These are phyloP conservation scores for Irpex rosettiformis DNA, from an alignment of 1,284 basidiomycete species.

Conservation along the genomic window DNA sequence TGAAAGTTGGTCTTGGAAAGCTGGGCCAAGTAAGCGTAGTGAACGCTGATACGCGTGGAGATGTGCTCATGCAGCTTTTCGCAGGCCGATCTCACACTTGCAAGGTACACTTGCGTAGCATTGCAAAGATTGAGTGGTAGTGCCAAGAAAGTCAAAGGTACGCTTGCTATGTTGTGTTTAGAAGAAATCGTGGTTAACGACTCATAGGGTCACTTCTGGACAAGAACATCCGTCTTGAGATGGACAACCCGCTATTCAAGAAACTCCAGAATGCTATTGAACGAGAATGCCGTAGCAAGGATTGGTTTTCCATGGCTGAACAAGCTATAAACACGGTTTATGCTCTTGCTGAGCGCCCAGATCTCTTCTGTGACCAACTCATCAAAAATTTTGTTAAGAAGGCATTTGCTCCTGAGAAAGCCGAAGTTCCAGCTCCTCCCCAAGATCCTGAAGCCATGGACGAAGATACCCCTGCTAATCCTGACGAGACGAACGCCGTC, in stretches of 20 bases:
- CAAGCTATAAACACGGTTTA: slow-evolving; percentile 97
- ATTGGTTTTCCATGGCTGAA: slow-evolving; percentile 96
- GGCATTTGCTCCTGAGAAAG: slow-evolving; percentile 50
- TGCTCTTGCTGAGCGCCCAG: slow-evolving; percentile 91
- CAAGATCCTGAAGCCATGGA: slow-evolving; percentile 50
- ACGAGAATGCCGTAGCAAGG: slow-evolving; percentile 75
- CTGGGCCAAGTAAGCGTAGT: slow-evolving; percentile 64
- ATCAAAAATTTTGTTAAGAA: slow-evolving; percentile 78
- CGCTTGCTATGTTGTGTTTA: slow-evolving; percentile 8
- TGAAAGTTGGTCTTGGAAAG: slow-evolving; percentile 87
- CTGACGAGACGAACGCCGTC: not conserved
- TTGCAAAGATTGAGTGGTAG: slow-evolving; percentile 91
- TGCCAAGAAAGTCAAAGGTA: slow-evolving; percentile 95
- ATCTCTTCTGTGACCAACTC: slow-evolving; percentile 77
- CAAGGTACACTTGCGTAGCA: slow-evolving; percentile 92
- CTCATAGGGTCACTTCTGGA: slow-evolving; percentile 78
- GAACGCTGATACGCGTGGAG: not conserved
- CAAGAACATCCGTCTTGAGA: slow-evolving; percentile 83
- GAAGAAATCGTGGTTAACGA: not conserved
- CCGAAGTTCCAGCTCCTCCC: slow-evolving; percentile 16
- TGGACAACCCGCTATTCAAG: slow-evolving; percentile 85
- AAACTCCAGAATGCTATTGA: slow-evolving; percentile 81
- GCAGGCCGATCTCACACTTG: slow-evolving; percentile 84
- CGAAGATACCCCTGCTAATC: slow-evolving; percentile 17
- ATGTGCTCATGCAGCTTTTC: too few species aligned